Percentiles rank a stretch among this genome's conserved stretches.
phyloP scores from a whole-genome alignment of 768 basidiomycete genomes.

The Lactarius hatsudake region DNA sequence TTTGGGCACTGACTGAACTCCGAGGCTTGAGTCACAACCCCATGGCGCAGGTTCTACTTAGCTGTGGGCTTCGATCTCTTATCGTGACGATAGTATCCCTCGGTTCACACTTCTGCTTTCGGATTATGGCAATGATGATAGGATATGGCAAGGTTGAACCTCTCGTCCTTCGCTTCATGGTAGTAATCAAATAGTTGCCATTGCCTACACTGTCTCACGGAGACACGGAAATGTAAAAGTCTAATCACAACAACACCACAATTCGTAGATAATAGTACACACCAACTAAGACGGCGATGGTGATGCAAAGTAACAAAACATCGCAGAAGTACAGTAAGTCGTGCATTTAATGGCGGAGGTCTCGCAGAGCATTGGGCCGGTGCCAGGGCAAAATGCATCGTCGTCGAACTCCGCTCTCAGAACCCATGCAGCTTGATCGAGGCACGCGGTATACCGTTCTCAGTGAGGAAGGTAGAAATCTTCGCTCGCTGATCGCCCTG shows the following conservation, averaged over 20 bases:
- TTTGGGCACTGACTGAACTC: neutral
- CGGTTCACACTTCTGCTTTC: neutral
- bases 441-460: conserved; percentile 72
- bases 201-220: conserved; percentile 1
- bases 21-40: neutral
- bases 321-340: conserved; percentile 23
- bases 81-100: neutral
- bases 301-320: conserved; percentile 16
- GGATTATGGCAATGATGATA: neutral
- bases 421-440: conserved; percentile 89
- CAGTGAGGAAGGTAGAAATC: conserved; percentile 83
- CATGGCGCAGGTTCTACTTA: neutral
- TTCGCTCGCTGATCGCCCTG: conserved; percentile 96
- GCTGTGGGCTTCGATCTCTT: neutral
- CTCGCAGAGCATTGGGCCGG: conserved; percentile 13
- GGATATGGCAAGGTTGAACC: neutral
- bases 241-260: conserved; percentile 21
- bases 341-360: conserved; percentile 20
- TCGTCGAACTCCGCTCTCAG: conserved; percentile 39
- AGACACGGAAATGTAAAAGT: conserved; percentile 6
- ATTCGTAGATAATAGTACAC: conserved; percentile 24
- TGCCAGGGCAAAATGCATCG: conserved; percentile 11
- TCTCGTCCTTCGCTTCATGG: neutral
- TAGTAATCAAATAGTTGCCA: neutral
- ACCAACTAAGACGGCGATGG: conserved; percentile 9